phyloP scores from a whole-genome alignment of 495 filamentous ascomycete species.

The Hyphodiscus hymeniophilus region DNA sequence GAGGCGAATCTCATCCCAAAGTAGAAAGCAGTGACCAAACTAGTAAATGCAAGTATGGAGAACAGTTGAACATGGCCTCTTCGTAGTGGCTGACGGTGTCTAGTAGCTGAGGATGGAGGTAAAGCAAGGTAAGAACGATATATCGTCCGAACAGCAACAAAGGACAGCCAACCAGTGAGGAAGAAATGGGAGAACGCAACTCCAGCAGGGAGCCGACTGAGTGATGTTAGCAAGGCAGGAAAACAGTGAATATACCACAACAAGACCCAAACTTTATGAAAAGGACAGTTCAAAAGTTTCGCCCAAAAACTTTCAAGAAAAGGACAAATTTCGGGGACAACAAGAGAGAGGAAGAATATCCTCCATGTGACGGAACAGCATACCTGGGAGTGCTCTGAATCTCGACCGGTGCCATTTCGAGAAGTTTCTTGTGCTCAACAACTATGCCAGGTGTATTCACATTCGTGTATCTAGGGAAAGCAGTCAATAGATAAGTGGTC shows the following conservation, averaged over 20 bases:
- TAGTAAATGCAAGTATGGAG: constrained; percentile 30
- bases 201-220: constrained; percentile 32
- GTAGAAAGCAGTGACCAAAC: constrained; percentile 29
- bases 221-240: neutral
- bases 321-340: too few relatives aligned
- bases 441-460: neutral
- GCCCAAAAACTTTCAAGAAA: too few relatives aligned
- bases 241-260: neutral
- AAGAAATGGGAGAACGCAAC: constrained; percentile 28
- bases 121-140: constrained; percentile 36
- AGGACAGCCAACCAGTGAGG: constrained; percentile 29
- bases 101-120: constrained; percentile 36
- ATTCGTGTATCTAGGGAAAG: neutral
- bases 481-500: constrained; percentile 11
- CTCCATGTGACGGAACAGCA: neutral
- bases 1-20: constrained; percentile 27
- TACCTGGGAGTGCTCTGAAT: constrained; percentile 8
- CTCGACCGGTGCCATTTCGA: constrained; percentile 15
- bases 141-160: constrained; percentile 29
- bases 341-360: too few relatives aligned
- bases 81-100: constrained; percentile 34
- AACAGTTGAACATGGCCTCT: constrained; percentile 33
- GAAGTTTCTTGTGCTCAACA: neutral
- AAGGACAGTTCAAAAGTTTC: too few relatives aligned
- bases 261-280: too few relatives aligned